Base-by-base conservation (phyloP, 495 filamentous ascomycete genomes). In the Elaphomyces granulatus region DNA sequence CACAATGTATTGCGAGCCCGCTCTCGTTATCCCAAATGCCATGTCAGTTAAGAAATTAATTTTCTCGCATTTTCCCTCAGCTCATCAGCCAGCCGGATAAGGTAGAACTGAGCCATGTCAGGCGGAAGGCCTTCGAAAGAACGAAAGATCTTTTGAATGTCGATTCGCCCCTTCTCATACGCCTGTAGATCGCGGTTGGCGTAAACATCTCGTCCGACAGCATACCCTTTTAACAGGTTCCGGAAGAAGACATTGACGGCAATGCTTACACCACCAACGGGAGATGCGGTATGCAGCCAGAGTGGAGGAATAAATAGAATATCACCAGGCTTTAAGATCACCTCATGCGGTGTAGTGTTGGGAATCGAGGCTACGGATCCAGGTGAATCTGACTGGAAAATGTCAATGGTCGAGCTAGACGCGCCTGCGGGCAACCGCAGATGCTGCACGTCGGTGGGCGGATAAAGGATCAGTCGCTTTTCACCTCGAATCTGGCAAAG, bases 211-310 rank as follows among this genome's bases (percentile, higher is more conserved):
- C 71, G 70, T 8, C 86, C 85, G 17, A 71, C 46, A 4, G 85
- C 74, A 58, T 94, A 93, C 2, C 72, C 75, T 10, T 58, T 60
- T 17, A 74, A 62, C 8, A 87, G 59, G 41, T 78, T 80, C 30
- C 72, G 73, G 52, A 93, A 94, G 65, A 90, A 93, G 9, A 87
- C 72, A 50, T 94, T 92, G 3, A 94, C 77, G 1, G 80, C 81
- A 4, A 93, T 64, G 47, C 81, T 85, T 21, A 74, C 47, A 3
- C 70, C 66, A 10, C 68, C 71, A 1, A 65, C 61, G 1, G 82
- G 80, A 3, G 70, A 71, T 2, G 80, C 81, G n/a, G 80, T 80
- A 54, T 94, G 86, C 23, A 81, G 61, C 85, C 86, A 93, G 16
- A 88, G 58, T 1, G 86, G 72, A 1, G 86, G 86, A 23, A 92